These are phyloP conservation scores for Nemania abortiva DNA, from an alignment of 2,329 filamentous ascomycete genomes.

Conservation along the genomic window DNA sequence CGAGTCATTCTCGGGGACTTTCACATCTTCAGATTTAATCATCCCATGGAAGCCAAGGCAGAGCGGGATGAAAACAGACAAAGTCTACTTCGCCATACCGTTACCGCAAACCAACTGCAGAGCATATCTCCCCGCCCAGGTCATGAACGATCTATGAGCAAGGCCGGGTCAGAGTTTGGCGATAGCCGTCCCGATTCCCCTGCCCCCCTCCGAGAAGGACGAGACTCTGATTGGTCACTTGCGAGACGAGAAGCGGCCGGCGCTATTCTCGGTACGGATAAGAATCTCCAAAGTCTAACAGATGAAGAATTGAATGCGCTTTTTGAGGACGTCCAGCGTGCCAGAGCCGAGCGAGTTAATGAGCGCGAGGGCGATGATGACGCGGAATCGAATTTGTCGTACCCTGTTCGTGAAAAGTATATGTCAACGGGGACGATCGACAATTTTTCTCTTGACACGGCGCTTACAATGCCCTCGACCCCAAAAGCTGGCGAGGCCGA, in stretches of 20 bases:
- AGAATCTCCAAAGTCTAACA: constrained; percentile 88
- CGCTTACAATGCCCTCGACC: constrained; percentile 92
- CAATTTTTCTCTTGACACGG: constrained; percentile 95
- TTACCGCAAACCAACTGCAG: constrained; percentile 72
- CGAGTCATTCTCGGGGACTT: constrained; percentile 97
- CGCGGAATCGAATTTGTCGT: constrained; percentile 88
- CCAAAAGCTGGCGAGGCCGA: constrained; percentile 83
- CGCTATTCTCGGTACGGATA: constrained; percentile 88
- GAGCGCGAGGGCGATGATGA: constrained; percentile 87
- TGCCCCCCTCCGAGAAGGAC: constrained; percentile 73
- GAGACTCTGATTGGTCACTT: constrained; percentile 95
- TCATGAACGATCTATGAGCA: constrained; percentile 86
- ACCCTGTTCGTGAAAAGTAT: constrained; percentile 92
- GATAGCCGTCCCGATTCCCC: constrained; percentile 85
- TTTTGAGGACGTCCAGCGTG: constrained; percentile 93
- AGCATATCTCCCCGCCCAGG: constrained; percentile 66
- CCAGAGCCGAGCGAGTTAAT: constrained; percentile 79
- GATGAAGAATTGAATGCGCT: constrained; percentile 95
- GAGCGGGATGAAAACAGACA: constrained; percentile 89
- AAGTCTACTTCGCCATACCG: constrained; percentile 87
- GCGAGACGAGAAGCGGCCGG: constrained; percentile 93
- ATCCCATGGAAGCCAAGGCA: constrained; percentile 93
- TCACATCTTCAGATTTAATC: constrained; percentile 98
- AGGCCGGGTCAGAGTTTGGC: constrained; percentile 81
- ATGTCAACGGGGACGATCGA: constrained; percentile 94